Evolutionary conservation across 352 stramenopile genomes (phyloP), one percentile per base, ranked within the genome.

Genomic region (Globisporangium yorkense): DNA sequence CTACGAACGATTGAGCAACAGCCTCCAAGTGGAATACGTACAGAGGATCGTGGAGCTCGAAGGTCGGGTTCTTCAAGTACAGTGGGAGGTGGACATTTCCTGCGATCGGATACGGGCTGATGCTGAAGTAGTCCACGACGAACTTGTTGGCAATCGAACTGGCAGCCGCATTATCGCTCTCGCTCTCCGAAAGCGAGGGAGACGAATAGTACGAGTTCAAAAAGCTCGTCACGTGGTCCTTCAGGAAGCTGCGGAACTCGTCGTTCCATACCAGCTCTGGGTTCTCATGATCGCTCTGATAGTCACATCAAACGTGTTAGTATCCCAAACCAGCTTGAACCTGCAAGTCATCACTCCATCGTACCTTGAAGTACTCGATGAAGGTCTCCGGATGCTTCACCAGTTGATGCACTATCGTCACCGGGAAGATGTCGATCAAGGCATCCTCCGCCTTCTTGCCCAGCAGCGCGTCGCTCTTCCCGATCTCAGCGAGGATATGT

Each of bases 201-300:
- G 71, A 74, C 21, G 72, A 75, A 51, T 92, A 90, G 55, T 88
- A 91, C 16, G 77, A 71, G 56, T 93, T 88, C 10, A 97, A 71
- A 10, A 94, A 74, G n/a, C 75, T 65, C 39, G 73, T 63, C 3
- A 97, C 52, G 37, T 78, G 79, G 31, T 80, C 77, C 16, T 88
- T 75, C 37, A 98, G 64, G 59, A 96, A 82, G 6, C 75, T 79
- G 37, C 93, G 84, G 59, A 97, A 96, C 3, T 84, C 74, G 20
- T 67, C 65, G 53, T 97, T 96, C 96, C 96, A 98, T 27, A 98
- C 92, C 9, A 98, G 76, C 63, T 98, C 96, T 0, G 96, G 96
- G 24, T 80, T 96, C 61, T 96, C 89, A 61, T 96, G 90, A 51
- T 98, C 88, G 43, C 61, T 66, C 76, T 98, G 72, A 0, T 0